Evolutionary conservation across 371 early-diverging fungal genomes (phyloP), one percentile per base, ranked within the genome.

Genomic region (Blakeslea trispora): DNA sequence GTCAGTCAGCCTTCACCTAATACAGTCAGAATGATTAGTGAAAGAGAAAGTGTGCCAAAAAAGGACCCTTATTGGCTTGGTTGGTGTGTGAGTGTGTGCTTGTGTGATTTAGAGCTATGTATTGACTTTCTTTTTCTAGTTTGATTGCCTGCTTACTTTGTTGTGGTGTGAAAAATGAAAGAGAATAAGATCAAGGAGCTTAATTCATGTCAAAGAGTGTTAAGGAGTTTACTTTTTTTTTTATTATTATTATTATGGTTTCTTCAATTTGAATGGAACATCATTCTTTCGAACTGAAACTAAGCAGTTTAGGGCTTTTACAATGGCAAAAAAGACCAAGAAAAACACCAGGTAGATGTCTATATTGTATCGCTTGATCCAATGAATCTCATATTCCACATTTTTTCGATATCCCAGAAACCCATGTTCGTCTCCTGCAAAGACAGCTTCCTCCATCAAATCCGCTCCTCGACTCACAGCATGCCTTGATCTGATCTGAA

Each of bases 361-460:
- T 3, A 60, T 1, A 44, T 60, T 41, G n/a, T 56, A 13, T 40
- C 46, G 18, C 15, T 55, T 56, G 13, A 61, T 31, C 50, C 56
- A 63, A 35, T 34, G 10, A 3, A 51, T 50, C 39, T 54, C 50
- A 19, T 50, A 39, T 5, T 41, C 41, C 7, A 45, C 37, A 49
- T 44, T 44, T 40, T 35, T 32, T 3, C 66, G 55, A 41, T 66
- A 55, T 3, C 35, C 35, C 34, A 61, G 28, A 18, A 39, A 24
- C 1, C 64, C 63, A 19, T 60, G 7, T 31, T 56, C 31, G 34
- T 55, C 34, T 9, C 49, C 41, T 14, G 62, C 44, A 56, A 63
- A 70, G 2, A 60, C 11, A n/a, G 24, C 41, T 46, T 65, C 70
- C 44, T 69, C 66, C 37, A 65, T 40, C 15, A 65, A 15, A 55